Evolutionary conservation across 1,139 yeast species (phyloP), one percentile per base, ranked within the genome.

Genomic region (Debaryomyces fabryi): DNA sequence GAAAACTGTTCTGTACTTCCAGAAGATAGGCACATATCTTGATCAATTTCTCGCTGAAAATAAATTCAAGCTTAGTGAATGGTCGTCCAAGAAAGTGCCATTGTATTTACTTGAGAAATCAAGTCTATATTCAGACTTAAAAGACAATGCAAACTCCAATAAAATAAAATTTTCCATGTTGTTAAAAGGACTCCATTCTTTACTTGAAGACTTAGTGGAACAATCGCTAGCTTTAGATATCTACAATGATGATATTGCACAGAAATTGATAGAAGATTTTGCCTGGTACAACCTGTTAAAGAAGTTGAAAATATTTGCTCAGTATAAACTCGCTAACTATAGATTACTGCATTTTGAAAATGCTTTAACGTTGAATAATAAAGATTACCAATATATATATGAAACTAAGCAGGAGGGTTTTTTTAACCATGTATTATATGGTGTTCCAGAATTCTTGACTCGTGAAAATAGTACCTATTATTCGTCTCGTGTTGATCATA

Each of bases 211-310:
- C 5, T 49, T 60, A 4, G 34, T 48, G 2, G 43, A 50, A 5
- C 64, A 58, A 49, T 51, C 72, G 0, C 38, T 30, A 1, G 50
- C 55, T 1, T 74, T 76, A 49, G 85, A 80, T 52, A 52, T 49
- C 2, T 71, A 69, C 53, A 71, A 69, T 34, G 50, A 56, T 9
- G 58, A 61, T 1, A 71, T 87, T 13, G 82, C 81, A 54, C 64
- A 64, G 1, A 71, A 76, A 23, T 76, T 85, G 45, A 65, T 72
- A 1, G 69, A 74, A 42, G 96, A 86, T 57, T 84, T 79, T 56
- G 89, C 96, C 0, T 85, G 93, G 88, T 87, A 85, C 68, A 72
- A 74, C 54, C 69, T 77, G 49, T 76, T 74, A 56, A 78, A 75
- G 52, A 88, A 88, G 60, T 58, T 87, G 32, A 76, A 71, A 45